Evolutionary conservation across 208 protist genomes (phyloP), one percentile per base, ranked within the genome.

Genomic region (Novymonas esmeraldas): DNA sequence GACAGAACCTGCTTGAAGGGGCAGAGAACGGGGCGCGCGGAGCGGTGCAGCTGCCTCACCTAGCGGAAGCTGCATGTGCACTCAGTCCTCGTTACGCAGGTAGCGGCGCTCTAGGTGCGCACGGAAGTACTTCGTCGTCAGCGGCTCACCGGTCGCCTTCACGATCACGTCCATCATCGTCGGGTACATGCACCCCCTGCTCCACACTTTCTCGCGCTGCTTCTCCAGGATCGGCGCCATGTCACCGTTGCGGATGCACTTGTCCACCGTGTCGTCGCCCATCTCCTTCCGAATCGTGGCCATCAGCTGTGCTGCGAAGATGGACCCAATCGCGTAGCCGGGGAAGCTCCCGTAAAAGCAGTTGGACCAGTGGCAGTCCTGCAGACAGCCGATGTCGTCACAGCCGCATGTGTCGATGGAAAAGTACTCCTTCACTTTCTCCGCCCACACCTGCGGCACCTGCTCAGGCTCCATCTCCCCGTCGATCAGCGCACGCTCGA

Each of bases 391-490:
- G 6, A 87, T 45, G 50, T 84, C 75, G 41, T 92, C 80, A 50
- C 90, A 86, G 10, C 80, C 81, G 36, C 70, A 34, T 7, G 89
- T 89, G 28, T 89, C 77, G 31, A 95, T 54, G 39, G 82, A 88
- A 9, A 96, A 67, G 72, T 95, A 94, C 52, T 76, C 74, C 74
- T 95, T 85, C 81, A 96, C 92, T 67, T 92, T 92, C 14, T 73
- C 78, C 50, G 89, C 85, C 88, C 89, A 94, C 64, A 82, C 77
- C 6, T 58, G 55, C 34, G 90, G 89, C 29, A 95, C 65, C 31
- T 94, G 81, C 54, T 86, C 82, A 7, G 79, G 81, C 65, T 86
- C 73, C 54, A 94, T 66, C 29, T 73, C 80, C 22, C 89, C 89
- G 33, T 92, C 81, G 4, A 98, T 84, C 29, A 98, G 69, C 44